Evolutionary conservation across 2,329 filamentous ascomycete species (phyloP).

Genomic region (Scytalidium sp.): DNA sequence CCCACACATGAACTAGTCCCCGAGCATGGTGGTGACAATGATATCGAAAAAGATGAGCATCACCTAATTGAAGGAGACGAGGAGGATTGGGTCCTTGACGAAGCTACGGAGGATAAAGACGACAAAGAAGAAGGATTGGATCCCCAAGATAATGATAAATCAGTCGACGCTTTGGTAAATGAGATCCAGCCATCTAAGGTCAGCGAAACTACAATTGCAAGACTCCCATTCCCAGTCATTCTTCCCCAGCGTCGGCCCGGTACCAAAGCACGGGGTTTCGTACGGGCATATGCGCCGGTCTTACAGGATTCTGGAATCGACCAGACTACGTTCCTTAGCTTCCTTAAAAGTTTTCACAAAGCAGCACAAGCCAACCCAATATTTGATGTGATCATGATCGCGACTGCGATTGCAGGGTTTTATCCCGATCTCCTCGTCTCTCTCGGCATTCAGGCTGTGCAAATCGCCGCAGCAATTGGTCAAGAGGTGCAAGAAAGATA

Average conservation of each 20-base stretch:
- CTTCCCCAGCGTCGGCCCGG: slow-evolving; percentile 47
- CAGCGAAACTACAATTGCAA: not conserved
- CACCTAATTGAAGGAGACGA: not conserved
- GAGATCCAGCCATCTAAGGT: not conserved
- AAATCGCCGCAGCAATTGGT: slow-evolving; percentile 1
- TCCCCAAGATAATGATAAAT: not conserved
- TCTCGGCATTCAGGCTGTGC: not conserved
- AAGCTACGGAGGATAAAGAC: not conserved
- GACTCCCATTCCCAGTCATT: slow-evolving; percentile 39
- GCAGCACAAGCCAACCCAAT: slow-evolving; percentile 33
- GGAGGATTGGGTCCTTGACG: not conserved
- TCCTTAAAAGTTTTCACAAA: slow-evolving; percentile 42
- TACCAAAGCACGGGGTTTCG: slow-evolving; percentile 42
- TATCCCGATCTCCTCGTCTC: slow-evolving; percentile 28
- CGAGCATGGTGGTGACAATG: not conserved
- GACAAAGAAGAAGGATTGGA: not conserved
- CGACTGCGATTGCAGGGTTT: slow-evolving; percentile 35
- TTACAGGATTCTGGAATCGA: not conserved
- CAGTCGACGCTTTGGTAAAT: not conserved
- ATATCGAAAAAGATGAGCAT: not conserved
- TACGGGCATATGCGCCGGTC: slow-evolving; percentile 34
- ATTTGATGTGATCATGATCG: slow-evolving; percentile 36
- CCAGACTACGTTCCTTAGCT: slow-evolving; percentile 26
- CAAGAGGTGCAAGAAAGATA: slow-evolving; percentile 30
- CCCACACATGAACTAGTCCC: not conserved